Conservation (phyloP, 257 asterid species). For the Salvia rosmarinus region DNA sequence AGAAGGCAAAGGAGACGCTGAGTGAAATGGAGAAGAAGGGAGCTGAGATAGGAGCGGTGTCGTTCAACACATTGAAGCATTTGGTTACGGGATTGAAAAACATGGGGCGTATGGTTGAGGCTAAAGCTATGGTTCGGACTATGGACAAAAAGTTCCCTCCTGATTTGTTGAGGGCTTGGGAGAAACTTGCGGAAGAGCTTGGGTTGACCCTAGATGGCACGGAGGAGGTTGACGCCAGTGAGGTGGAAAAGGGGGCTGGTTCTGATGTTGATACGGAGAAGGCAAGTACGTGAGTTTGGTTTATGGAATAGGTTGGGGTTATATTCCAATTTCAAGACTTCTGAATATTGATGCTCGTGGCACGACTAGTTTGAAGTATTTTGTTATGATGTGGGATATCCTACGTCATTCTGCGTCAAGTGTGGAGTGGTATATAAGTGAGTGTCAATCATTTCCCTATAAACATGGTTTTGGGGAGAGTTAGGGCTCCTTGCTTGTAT, state of each 20-base stretch:
- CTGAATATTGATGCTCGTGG: too few species aligned
- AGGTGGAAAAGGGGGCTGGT: conserved; percentile 24
- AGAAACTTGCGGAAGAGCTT: conserved; percentile 53
- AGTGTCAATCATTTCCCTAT: too few species aligned
- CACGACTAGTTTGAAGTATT: too few species aligned
- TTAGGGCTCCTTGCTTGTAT: too few species aligned
- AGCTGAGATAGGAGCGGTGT: conserved; percentile 43
- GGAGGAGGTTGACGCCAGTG: conserved; percentile 32
- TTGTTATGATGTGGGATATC: too few species aligned
- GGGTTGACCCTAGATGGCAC: conserved; percentile 47
- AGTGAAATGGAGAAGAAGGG: conserved; percentile 66
- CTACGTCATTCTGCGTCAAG: too few species aligned
- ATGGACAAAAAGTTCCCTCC: conserved; percentile 70
- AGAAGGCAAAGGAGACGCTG: conserved; percentile 56
- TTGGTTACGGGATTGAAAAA: conserved; percentile 63
- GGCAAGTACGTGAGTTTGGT: conserved; percentile 34
- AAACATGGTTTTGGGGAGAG: too few species aligned
- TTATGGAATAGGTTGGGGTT: conserved; percentile 19
- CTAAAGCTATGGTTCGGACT: conserved; percentile 61
- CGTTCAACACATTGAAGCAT: conserved; percentile 62
- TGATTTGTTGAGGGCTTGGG: conserved; percentile 71
- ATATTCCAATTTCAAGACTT: too few species aligned
- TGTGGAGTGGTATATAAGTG: too few species aligned
- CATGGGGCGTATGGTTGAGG: conserved; percentile 50
- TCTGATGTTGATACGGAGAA: conserved; percentile 28